A percentile compares a stretch with the other conserved stretches of the same genome.
These are phyloP conservation scores for Pilasporangium apinafurcum DNA, from an alignment of 352 stramenopile species.

Conservation along the genomic window DNA sequence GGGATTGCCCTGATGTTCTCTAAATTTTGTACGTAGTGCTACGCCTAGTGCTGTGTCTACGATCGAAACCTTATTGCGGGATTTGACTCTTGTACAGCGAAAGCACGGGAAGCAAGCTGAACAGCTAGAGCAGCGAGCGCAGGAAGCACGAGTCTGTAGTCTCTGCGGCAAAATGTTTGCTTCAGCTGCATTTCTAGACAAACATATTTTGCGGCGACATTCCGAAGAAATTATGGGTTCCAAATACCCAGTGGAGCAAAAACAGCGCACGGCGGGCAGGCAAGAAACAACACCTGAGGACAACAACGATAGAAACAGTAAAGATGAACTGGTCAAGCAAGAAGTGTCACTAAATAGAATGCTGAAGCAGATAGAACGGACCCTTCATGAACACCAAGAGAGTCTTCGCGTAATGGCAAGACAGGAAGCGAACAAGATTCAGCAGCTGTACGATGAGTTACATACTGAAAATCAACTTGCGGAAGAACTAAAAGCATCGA, in stretches of 20 bases:
- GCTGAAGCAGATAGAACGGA: conserved; percentile 37
- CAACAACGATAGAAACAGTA: conserved; percentile 2
- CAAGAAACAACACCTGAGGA: background rate
- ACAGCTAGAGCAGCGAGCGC: background rate
- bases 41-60: conserved; percentile 47
- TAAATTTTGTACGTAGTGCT: conserved; percentile 16
- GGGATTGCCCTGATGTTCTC: background rate
- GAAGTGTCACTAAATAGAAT: conserved; percentile 37
- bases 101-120: conserved; percentile 1
- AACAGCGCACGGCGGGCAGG: too few species aligned
- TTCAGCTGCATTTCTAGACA: conserved; percentile 47
- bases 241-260: conserved; percentile 8
- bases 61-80: conserved; percentile 47
- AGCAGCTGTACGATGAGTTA: conserved; percentile 49
- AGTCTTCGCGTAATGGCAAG: conserved; percentile 35
- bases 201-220: conserved; percentile 56
- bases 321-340: conserved; percentile 1
- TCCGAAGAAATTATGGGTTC: conserved; percentile 11
- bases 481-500: conserved; percentile 31
- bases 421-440: conserved; percentile 35
- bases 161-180: conserved; percentile 71
- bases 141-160: conserved; percentile 46
- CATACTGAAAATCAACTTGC: conserved; percentile 35
- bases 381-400: conserved; percentile 40
- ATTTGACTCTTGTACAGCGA: conserved; percentile 26